phyloP scores from a whole-genome alignment of 2,329 filamentous ascomycete species.

The Epichloe brachyelytri region DNA sequence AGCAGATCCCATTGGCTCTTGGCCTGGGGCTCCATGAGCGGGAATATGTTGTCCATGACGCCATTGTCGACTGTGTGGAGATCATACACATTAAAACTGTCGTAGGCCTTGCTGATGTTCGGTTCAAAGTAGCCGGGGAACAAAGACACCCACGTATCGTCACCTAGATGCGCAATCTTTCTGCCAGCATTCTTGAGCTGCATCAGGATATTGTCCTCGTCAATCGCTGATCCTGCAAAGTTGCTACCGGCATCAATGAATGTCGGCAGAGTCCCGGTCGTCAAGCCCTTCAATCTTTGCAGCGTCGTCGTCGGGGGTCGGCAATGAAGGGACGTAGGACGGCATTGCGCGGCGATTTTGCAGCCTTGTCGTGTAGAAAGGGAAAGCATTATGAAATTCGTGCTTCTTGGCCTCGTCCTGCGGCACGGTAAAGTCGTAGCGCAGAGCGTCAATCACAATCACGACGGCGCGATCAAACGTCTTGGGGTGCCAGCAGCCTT shows the following conservation, averaged over 20 bases:
- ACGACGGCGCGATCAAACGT: conserved; percentile 86
- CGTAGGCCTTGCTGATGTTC: conserved; percentile 76
- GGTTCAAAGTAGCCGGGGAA: conserved; percentile 90
- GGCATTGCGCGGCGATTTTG: conserved; percentile 63
- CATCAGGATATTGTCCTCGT: conserved; percentile 72
- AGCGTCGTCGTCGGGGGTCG: conserved; percentile 91
- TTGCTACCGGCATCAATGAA: conserved; percentile 91
- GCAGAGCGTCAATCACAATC: conserved; percentile 80
- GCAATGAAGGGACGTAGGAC: conserved; percentile 92
- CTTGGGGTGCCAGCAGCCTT: conserved; percentile 93
- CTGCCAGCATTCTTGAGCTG: conserved; percentile 52
- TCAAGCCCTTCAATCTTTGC: conserved; percentile 84
- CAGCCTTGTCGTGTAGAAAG: conserved; percentile 71
- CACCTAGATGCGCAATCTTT: conserved; percentile 84
- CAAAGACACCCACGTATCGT: conserved; percentile 90
- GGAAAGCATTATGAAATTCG: conserved; percentile 74
- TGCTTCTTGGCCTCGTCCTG: conserved; percentile 28
- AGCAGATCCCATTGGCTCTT: conserved; percentile 79
- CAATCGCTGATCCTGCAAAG: conserved; percentile 88
- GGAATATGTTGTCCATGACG: conserved; percentile 81
- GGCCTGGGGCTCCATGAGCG: conserved; percentile 55
- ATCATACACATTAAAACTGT: conserved; percentile 98
- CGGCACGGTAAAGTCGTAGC: conserved; percentile 93
- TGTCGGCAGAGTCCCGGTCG: conserved; percentile 86
- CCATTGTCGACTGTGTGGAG: conserved; percentile 94